Evolutionary conservation across 208 protist species (phyloP), one percentile per base, ranked within the genome.

Genomic region (Leishmania aethiopica): DNA sequence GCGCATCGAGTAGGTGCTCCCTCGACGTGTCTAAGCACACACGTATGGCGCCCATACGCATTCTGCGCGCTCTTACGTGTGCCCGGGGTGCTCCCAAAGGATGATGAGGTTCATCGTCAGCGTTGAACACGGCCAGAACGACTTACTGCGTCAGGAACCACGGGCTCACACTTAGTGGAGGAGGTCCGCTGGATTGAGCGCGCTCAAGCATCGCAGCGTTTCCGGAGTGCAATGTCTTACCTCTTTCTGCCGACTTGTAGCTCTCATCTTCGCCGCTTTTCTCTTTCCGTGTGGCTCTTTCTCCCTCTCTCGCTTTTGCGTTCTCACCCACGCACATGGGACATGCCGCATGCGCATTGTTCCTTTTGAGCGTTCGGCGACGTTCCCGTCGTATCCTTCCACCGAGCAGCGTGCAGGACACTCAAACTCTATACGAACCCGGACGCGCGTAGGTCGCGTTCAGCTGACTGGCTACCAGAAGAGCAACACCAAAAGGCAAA

Each of bases 241-340:
- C 7, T 62, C 25, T 62, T n/a, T 62, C 25, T 32, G 25, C 28
- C 25, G 17, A 62, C 53, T 59, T 25, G 5, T 59, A 55, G 51
- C 51, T 47, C 51, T 55, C 51, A 19, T 55, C 17, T 3, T 62
- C 57, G 25, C 57, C 25, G 8, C 37, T 28, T 49, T 71, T 40
- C 5, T 62, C 8, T 22, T 47, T 47, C 37, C 1, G 22, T 49
- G 19, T 71, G 35, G 40, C 19, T 71, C 8, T n/a, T 11, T 75
- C 55, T 60, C n/a, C 32, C 37, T 25, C 69, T 42, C 37, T 80
- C 71, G 70, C n/a, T 37, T 47, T 79, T 57, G 55, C 62, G 55
- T 70, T 86, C 40, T 60, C 45, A 22, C 40, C 37, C 40, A 28
- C 40, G 66, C 66, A n/a, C 57, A n/a, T 62, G 3, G 25, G 57